Base-by-base conservation (phyloP, 768 basidiomycete genomes). In the Kwoniella pini region DNA sequence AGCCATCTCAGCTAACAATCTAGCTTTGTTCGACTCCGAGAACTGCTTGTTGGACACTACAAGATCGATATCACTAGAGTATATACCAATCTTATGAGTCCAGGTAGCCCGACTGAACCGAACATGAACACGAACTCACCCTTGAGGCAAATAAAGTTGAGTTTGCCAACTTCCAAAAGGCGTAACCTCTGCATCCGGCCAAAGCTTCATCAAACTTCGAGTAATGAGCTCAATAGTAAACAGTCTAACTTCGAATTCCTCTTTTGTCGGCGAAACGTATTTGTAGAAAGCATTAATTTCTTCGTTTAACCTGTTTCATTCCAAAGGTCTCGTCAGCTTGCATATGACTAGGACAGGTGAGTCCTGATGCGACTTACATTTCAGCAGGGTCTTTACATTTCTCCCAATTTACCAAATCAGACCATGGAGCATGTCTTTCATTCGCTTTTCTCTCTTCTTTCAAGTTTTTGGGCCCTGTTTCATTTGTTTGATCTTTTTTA, bases 131-230 rank as follows among this genome's bases (percentile, higher is more conserved):
- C 11, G 15, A 19, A 80, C 88, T 72, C 77, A 96, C 94, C 94
- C 94, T 53, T 85, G 81, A 3, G 96, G 95, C 21, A 98, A 83
- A 77, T 98, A 99, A 13, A 98, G 81, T 71, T 91, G 91, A 5
- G 95, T 98, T 74, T 89, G 87, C 76, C 87, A 95, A 73, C 89
- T 91, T 21, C 96, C 96, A 77, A 98, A 99, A 0, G 93, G 89
- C 58, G 84, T 80, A 2, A 97, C 87, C 31, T 82, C 80, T 9
- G 92, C 91, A 69, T 94, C 91, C 0, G 86, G 84, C 80, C 90
- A 96, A 10, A 81, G 75, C n/a, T 78, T 69, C 5, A 80, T 80
- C 46, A 98, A 82, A 1, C 86, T 85, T 17, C 82, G 81, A 0
- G 86, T 82, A 57, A 98, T 88, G 33, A 86, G 81, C 21, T 82